Conservation (phyloP, 1,139 yeast genomes). For the Sporopachydermia cereana region DNA sequence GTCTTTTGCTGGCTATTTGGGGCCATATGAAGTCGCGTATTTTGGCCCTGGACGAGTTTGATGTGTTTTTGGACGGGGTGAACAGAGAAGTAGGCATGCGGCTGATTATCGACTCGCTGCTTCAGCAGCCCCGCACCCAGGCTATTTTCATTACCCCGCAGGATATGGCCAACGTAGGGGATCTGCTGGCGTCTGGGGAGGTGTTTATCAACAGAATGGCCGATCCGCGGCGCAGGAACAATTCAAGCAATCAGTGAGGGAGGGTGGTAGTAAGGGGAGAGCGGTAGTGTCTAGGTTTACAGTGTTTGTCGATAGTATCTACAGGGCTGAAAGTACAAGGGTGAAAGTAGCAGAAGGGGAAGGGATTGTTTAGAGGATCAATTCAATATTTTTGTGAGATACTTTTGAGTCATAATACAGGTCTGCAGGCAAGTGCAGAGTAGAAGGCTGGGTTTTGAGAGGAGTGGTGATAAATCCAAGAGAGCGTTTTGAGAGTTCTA, state of each 20-base stretch:
- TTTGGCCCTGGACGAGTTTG: conserved; percentile 92
- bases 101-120: conserved; percentile 58
- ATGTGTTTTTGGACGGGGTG: conserved; percentile 94
- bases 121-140: conserved; percentile 54
- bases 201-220: conserved; percentile 65
- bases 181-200: conserved; percentile 40
- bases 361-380: background rate
- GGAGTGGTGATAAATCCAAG: no score
- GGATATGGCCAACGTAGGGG: conserved; percentile 71
- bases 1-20: conserved; percentile 86
- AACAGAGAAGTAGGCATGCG: conserved; percentile 74
- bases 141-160: conserved; percentile 93
- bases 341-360: background rate
- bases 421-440: no score
- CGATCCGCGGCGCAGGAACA: conserved; percentile 29
- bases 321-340: background rate
- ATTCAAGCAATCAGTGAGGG: background rate
- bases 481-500: no score
- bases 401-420: no score
- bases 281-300: conserved; percentile 6
- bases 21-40: conserved; percentile 78
- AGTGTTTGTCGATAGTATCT: background rate
- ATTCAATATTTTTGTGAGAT: conserved; percentile 6
- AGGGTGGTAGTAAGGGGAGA: conserved; percentile 5
- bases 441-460: no score